Percentiles rank a stretch among this genome's conserved stretches.
Conservation (phyloP, 805 yeast genomes). For the Metschnikowia colocasiae region DNA sequence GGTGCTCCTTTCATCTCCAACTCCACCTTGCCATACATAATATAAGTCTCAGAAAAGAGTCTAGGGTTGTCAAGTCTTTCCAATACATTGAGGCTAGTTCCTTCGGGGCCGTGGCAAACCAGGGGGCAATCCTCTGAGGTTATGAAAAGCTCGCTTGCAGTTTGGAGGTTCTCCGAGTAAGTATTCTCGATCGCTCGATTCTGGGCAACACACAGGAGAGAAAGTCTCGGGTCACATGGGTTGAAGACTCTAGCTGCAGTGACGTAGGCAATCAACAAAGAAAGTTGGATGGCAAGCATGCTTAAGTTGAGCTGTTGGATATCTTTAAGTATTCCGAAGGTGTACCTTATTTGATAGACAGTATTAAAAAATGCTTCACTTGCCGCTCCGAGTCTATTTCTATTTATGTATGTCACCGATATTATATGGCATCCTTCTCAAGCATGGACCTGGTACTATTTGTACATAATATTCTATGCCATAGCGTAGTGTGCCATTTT, state of each 20-base stretch:
- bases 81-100: conserved; percentile 11
- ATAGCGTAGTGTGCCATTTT: neutral
- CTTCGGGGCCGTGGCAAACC: conserved; percentile 8
- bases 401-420: neutral
- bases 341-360: neutral
- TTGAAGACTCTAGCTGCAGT: neutral
- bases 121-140: conserved; percentile 11
- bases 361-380: neutral
- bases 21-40: conserved; percentile 36
- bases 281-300: neutral
- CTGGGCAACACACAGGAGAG: conserved; percentile 24
- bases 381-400: neutral
- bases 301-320: neutral
- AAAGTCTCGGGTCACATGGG: conserved; percentile 27
- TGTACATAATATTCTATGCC: neutral
- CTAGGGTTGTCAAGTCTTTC: conserved; percentile 30
- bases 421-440: neutral
- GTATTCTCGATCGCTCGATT: conserved; percentile 24
- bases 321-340: neutral
- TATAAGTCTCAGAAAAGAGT: conserved; percentile 26
- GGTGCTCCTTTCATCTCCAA: conserved; percentile 31
- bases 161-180: conserved; percentile 6
- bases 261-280: neutral
- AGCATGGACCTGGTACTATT: neutral
- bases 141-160: conserved; percentile 13